Evolutionary conservation across 768 basidiomycete species (phyloP).

Genomic region (Leccinum ochraceum): DNA sequence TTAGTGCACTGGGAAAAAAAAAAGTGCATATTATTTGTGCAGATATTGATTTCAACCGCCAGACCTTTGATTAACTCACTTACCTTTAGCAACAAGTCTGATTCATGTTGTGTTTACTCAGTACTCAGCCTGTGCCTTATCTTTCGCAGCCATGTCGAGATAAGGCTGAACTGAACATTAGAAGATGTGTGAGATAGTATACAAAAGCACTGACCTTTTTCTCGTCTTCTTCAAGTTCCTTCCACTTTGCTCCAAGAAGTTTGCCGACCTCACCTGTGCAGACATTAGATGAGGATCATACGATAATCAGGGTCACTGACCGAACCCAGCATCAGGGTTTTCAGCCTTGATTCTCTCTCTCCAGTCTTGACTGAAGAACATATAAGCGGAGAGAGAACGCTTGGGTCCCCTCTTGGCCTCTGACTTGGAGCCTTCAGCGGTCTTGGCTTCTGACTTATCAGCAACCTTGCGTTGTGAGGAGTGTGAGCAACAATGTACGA

Average conservation of each 20-base stretch:
- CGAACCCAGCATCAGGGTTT: slow-evolving; percentile 94
- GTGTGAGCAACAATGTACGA: no score
- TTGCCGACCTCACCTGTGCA: slow-evolving; percentile 86
- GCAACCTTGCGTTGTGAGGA: slow-evolving; percentile 67
- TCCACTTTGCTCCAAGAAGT: slow-evolving; percentile 95
- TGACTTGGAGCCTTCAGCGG: slow-evolving; percentile 68
- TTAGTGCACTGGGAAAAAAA: no score
- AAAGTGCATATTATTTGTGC: no score
- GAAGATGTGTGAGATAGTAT: neutral
- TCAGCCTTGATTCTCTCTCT: slow-evolving; percentile 93
- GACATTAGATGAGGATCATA: slow-evolving; percentile 5
- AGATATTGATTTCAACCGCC: no score
- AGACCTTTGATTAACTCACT: no score
- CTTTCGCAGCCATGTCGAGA: slow-evolving; percentile 78
- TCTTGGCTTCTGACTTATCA: slow-evolving; percentile 58
- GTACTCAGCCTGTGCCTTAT: slow-evolving; percentile 81
- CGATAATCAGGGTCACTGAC: slow-evolving; percentile 41
- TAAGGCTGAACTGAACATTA: slow-evolving; percentile 64
- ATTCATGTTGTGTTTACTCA: no score
- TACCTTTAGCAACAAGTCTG: no score
- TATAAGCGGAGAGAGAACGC: slow-evolving; percentile 93
- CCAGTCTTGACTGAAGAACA: slow-evolving; percentile 99
- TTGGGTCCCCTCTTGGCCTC: slow-evolving; percentile 71
- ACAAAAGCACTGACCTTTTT: slow-evolving; percentile 66
- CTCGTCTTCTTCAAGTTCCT: slow-evolving; percentile 87